A percentile compares a stretch with the other conserved stretches of the same genome.
Conservation (phyloP, 2,329 filamentous ascomycete genomes). For the Trichoderma semiorbis region DNA sequence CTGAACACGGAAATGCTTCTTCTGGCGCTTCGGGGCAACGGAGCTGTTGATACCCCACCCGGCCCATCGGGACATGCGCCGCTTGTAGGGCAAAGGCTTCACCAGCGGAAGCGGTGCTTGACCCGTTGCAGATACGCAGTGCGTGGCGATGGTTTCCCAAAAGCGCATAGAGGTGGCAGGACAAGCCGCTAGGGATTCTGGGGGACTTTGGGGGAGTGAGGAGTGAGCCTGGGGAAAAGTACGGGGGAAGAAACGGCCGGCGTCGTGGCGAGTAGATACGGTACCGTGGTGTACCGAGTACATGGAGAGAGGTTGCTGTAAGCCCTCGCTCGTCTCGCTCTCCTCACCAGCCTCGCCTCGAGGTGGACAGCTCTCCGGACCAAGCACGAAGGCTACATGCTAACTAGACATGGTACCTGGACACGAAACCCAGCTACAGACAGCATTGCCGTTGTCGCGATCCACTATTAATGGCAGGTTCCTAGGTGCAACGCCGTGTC, state of each 20-base stretch:
- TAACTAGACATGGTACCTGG: background rate
- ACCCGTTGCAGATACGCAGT: background rate
- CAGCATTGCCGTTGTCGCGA: background rate
- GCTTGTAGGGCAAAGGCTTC: background rate
- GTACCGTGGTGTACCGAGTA: background rate
- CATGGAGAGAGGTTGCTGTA: background rate
- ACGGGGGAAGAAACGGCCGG: background rate
- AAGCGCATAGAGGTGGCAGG: background rate
- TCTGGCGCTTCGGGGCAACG: conserved; percentile 18
- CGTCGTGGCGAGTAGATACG: background rate
- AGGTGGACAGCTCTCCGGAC: background rate
- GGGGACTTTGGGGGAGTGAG: background rate
- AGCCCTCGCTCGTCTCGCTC: background rate
- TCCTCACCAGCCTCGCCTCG: background rate
- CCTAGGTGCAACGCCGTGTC: background rate
- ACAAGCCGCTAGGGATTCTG: conserved; percentile 8
- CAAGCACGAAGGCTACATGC: background rate
- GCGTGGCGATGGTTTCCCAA: conserved; percentile 10
- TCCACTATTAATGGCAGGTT: background rate
- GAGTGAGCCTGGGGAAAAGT: conserved; percentile 9
- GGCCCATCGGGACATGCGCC: conserved; percentile 15
- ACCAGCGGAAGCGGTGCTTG: background rate
- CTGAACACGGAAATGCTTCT: background rate
- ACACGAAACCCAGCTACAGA: background rate
- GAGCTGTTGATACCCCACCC: conserved; percentile 16